Percentiles rank a stretch among this genome's conserved stretches.
These are phyloP conservation scores for Yamadazyma tumulicola DNA, from an alignment of 805 yeast species.

Conservation along the genomic window DNA sequence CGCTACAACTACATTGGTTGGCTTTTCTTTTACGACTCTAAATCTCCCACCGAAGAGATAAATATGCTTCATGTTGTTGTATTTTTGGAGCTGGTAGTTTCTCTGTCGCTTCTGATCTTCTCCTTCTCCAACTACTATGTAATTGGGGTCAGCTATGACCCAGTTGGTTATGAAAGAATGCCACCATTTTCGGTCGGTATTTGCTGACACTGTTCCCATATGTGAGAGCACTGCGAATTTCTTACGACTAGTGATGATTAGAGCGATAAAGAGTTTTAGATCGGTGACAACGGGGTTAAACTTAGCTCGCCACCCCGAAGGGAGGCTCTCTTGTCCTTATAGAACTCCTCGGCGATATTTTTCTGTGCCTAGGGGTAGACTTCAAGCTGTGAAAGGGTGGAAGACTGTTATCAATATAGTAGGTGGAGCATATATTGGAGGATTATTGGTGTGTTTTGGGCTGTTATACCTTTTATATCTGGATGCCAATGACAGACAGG, in stretches of 20 bases:
- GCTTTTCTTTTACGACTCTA: conserved; percentile 40
- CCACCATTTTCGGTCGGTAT: too few relatives aligned
- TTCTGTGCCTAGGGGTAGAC: too few relatives aligned
- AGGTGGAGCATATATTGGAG: conserved; percentile 44
- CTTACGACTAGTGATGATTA: too few relatives aligned
- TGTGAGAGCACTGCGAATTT: too few relatives aligned
- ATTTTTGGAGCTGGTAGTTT: conserved; percentile 43
- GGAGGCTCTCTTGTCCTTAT: too few relatives aligned
- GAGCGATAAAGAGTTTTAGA: too few relatives aligned
- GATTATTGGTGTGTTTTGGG: conserved; percentile 35
- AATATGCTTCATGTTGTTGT: conserved; percentile 31
- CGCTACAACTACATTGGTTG: conserved; percentile 36
- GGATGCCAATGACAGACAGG: conserved; percentile 38
- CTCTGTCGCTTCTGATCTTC: conserved; percentile 3
- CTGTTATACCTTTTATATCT: conserved; percentile 36
- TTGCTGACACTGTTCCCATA: too few relatives aligned
- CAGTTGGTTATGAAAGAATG: conserved; percentile 22
- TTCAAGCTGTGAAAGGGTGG: conserved; percentile 17
- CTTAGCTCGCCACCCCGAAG: too few relatives aligned
- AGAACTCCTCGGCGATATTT: too few relatives aligned
- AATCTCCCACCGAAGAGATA: conserved; percentile 68
- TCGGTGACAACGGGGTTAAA: too few relatives aligned
- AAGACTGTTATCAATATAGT: conserved; percentile 32
- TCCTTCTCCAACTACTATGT: conserved; percentile 5
- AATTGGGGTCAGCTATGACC: conserved; percentile 26